Evolutionary conservation across 441 rosid genomes (phyloP), one percentile per base, ranked within the genome.

Genomic region (Biscutella laevigata): DNA sequence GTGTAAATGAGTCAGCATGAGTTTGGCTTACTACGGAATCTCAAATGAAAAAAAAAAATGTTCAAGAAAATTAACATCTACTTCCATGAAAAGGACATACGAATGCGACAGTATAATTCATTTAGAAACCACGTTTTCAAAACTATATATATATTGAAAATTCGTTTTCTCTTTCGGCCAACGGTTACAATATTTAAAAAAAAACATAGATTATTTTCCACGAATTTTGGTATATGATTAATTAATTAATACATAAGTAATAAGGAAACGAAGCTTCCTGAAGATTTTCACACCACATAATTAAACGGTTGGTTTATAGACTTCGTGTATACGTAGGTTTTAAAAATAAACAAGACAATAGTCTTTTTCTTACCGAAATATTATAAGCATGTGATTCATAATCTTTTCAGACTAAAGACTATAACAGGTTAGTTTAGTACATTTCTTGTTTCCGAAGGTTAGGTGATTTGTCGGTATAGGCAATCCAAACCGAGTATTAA

Each of bases 1-100:
- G 50, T 63, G 68, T 63, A 54, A 46, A 55, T 55, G 68, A 63
- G 44, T 63, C 62, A 63, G 68, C 62, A 37, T 28, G 13, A 22
- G 46, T 55, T 63, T 63, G 62, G 49, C 62, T 22, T 54, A 39
- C 25, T 63, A 39, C 15, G 8, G 32, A 46, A 46, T n/a, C 38
- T 46, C 61, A n/a, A n/a, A n/a, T n/a, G n/a, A n/a, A n/a, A n/a
- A n/a, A 22, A 10, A 17, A 63, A 47, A 63, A 35, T 37, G 9
- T 45, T 36, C 5, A n/a, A 43, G 47, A 36, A 62, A 53, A 35
- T 53, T 27, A 53, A 53, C 26, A 36, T 40, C 27, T 20, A 35
- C 59, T 36, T 53, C 54, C 29, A 35, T n/a, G 61, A 53, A 17
- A 44, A 62, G 27, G 61, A 62, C 53, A 26, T 61, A 7, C 33